These are phyloP conservation scores for Coprinopsis marcescibilis DNA, from an alignment of 768 basidiomycete genomes.

Conservation along the genomic window DNA sequence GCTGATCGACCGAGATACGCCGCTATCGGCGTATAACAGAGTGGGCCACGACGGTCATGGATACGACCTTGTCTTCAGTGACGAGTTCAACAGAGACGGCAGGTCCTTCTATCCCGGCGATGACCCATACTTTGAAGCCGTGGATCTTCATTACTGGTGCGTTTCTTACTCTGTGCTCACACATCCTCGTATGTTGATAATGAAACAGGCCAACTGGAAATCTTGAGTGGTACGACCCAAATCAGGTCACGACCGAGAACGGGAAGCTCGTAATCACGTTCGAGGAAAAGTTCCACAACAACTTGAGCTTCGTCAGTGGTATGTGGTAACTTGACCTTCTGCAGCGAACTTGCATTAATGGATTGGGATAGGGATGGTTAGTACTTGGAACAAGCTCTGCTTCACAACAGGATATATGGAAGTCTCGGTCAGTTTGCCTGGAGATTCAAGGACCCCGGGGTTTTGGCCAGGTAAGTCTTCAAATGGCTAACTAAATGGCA, in stretches of 20 bases:
- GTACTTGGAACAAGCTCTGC: constrained; percentile 88
- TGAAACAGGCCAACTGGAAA: constrained; percentile 55
- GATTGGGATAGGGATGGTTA: constrained; percentile 51
- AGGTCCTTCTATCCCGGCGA: constrained; percentile 66
- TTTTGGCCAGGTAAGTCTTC: constrained; percentile 62
- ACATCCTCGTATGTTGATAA: constrained; percentile 9
- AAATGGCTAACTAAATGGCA: background rate
- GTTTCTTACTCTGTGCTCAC: constrained; percentile 12
- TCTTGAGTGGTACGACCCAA: constrained; percentile 77
- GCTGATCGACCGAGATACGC: constrained; percentile 75
- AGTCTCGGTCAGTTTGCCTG: constrained; percentile 64
- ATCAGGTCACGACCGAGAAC: constrained; percentile 59
- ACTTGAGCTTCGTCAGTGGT: constrained; percentile 79
- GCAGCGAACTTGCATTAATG: constrained; percentile 8
- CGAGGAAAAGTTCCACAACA: constrained; percentile 57
- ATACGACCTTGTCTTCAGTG: constrained; percentile 81
- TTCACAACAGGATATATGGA: constrained; percentile 89
- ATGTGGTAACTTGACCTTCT: constrained; percentile 29
- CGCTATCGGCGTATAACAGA: constrained; percentile 42
- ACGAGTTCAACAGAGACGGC: constrained; percentile 54
- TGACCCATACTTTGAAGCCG: constrained; percentile 81
- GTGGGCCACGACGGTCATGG: constrained; percentile 67
- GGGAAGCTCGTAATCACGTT: constrained; percentile 79
- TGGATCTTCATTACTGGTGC: constrained; percentile 76
- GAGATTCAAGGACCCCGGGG: constrained; percentile 49